A percentile compares a stretch with the other conserved stretches of the same genome.
These are phyloP conservation scores for Elsinoe perseae DNA, from an alignment of 2,329 filamentous ascomycete genomes.

Conservation along the genomic window DNA sequence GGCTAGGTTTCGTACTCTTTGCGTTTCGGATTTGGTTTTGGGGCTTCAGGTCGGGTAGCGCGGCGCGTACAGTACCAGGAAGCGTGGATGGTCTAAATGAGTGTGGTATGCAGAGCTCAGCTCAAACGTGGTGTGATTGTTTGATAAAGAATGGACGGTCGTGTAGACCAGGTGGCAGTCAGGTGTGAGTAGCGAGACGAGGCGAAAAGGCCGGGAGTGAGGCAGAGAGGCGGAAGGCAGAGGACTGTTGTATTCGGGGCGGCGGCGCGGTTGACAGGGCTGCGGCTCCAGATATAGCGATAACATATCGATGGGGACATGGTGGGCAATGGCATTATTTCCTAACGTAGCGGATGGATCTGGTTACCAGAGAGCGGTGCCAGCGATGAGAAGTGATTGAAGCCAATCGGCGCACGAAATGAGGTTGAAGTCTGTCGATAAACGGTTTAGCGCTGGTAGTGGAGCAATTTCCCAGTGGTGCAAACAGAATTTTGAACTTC, in stretches of 20 bases:
- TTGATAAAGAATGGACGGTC: conserved; percentile 16
- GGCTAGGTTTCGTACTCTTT: neutral
- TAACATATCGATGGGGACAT: conserved; percentile 12
- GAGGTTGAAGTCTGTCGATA: conserved; percentile 15
- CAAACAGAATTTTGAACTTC: neutral
- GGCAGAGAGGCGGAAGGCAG: conserved; percentile 4
- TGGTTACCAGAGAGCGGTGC: neutral
- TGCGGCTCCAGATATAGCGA: conserved; percentile 16
- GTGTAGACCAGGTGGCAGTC: conserved; percentile 10
- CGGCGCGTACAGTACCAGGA: neutral
- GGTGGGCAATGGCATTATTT: conserved; percentile 2
- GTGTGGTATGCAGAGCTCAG: conserved; percentile 9
- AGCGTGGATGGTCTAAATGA: neutral
- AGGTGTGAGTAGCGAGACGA: conserved; percentile 1
- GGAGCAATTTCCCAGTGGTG: conserved; percentile 13
- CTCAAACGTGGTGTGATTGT: conserved; percentile 1
- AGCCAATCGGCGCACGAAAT: conserved; percentile 14
- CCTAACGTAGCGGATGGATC: neutral
- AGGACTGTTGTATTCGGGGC: conserved; percentile 8
- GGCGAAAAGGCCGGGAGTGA: conserved; percentile 1
- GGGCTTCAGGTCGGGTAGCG: conserved; percentile 3
- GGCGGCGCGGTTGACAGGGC: conserved; percentile 15
- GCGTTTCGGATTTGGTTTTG: conserved; percentile 11
- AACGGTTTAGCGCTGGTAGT: conserved; percentile 16
- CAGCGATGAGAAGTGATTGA: neutral